Conservation (phyloP, 805 yeast species). For the Wickerhamomyces hampshirensis region DNA sequence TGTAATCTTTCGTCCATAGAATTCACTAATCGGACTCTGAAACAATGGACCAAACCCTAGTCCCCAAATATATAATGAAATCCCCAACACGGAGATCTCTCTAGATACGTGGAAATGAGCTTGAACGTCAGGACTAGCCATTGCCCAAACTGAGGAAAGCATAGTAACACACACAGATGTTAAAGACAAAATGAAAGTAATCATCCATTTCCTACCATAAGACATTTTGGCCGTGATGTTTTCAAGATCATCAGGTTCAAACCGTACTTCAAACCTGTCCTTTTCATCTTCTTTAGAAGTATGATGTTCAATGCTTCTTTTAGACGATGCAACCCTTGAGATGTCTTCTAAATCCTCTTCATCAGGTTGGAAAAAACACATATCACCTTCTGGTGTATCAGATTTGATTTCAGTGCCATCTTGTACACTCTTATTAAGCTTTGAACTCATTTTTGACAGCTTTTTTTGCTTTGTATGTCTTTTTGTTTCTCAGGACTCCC, state of each 20-base stretch:
- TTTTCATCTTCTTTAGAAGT: too few species aligned
- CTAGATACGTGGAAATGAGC: constrained; percentile 44
- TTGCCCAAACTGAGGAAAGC: constrained; percentile 65
- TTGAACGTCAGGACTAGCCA: constrained; percentile 49
- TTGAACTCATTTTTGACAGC: too few species aligned
- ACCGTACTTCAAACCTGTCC: constrained; percentile 26
- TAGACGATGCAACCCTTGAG: too few species aligned
- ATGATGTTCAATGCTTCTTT: too few species aligned
- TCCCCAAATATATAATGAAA: constrained; percentile 64
- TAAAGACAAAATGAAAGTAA: constrained; percentile 48
- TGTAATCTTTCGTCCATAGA: constrained; percentile 57
- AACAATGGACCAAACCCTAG: constrained; percentile 65
- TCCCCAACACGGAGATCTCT: constrained; percentile 52
- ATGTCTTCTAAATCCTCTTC: too few species aligned
- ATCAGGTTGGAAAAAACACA: too few species aligned
- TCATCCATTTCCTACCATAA: constrained; percentile 46
- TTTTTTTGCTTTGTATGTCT: too few species aligned
- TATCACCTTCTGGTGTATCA: too few species aligned
- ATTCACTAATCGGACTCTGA: constrained; percentile 64
- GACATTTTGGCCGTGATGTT: constrained; percentile 34
- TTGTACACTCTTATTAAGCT: too few species aligned
- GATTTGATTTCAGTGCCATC: too few species aligned
- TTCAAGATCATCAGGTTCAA: constrained; percentile 27
- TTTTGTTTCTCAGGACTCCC: too few species aligned
- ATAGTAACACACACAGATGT: constrained; percentile 60